A percentile compares a stretch with the other conserved stretches of the same genome.
phyloP scores from a whole-genome alignment of 2,329 filamentous ascomycete genomes.

The Cytospora paraplurivora region DNA sequence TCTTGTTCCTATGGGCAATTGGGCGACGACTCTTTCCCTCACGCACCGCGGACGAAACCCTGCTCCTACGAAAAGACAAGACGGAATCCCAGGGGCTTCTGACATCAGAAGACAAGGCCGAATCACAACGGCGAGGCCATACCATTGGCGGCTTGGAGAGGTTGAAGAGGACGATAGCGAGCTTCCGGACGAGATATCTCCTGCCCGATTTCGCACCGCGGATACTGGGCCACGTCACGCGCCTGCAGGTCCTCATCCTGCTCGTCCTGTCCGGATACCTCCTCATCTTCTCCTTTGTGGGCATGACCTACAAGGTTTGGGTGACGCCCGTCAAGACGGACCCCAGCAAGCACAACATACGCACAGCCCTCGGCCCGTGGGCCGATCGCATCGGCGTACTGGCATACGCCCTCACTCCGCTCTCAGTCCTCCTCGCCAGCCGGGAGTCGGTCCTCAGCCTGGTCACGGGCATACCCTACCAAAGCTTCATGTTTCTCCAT shows the following conservation, averaged over 20 bases:
- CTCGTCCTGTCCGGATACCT: conserved; percentile 62
- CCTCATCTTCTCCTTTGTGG: conserved; percentile 68
- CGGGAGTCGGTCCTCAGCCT: conserved; percentile 71
- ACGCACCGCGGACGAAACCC: not conserved
- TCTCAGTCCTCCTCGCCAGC: conserved; percentile 67
- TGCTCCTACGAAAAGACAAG: not conserved
- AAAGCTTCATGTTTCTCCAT: conserved; percentile 77
- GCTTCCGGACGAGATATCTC: conserved; percentile 50
- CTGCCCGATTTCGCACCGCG: conserved; percentile 60
- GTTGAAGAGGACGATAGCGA: conserved; percentile 28
- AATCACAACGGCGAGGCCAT: not conserved
- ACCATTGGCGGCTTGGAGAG: conserved; percentile 16
- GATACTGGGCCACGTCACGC: conserved; percentile 68
- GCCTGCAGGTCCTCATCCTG: conserved; percentile 67
- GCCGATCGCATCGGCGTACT: conserved; percentile 69
- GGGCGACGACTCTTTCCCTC: conserved; percentile 32
- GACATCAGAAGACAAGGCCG: not conserved
- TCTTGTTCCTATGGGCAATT: conserved; percentile 48
- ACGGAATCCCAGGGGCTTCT: not conserved
- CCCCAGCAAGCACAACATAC: conserved; percentile 61
- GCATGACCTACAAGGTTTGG: conserved; percentile 70
- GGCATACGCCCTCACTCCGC: conserved; percentile 73
- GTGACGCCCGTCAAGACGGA: conserved; percentile 65
- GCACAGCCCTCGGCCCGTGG: conserved; percentile 67
- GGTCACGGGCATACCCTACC: conserved; percentile 73